Conservation (phyloP, 2,329 filamentous ascomycete species). For the Epichloe hybrida region DNA sequence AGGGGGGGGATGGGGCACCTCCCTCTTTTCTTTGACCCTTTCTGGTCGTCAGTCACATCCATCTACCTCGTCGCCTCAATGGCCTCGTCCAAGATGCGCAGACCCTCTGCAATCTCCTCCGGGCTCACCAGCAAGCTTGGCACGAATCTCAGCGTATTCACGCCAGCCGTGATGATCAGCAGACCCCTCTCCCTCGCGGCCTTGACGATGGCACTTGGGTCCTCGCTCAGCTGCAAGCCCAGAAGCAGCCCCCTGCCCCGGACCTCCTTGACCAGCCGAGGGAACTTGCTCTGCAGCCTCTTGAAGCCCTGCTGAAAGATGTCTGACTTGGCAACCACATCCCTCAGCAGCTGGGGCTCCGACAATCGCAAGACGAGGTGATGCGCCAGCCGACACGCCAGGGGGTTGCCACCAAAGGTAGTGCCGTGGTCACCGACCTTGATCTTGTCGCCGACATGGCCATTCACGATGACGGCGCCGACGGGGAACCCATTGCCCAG, state of each 20-base stretch:
- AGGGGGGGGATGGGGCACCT: too few relatives aligned
- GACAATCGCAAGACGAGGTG: constrained; percentile 70
- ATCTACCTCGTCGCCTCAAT: constrained; percentile 31
- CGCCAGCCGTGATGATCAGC: constrained; percentile 83
- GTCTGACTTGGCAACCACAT: constrained; percentile 52
- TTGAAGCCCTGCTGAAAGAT: constrained; percentile 36
- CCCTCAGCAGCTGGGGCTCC: constrained; percentile 53
- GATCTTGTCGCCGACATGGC: constrained; percentile 27
- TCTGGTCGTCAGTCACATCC: background rate
- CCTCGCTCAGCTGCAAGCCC: constrained; percentile 66
- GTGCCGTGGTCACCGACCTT: constrained; percentile 73
- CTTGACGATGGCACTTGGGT: constrained; percentile 62
- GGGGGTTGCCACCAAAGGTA: constrained; percentile 90
- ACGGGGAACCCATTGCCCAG: constrained; percentile 95
- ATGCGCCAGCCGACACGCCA: constrained; percentile 73
- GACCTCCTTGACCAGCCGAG: constrained; percentile 61
- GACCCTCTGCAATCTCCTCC: constrained; percentile 64
- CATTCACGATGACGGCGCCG: constrained; percentile 47
- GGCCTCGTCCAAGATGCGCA: constrained; percentile 61
- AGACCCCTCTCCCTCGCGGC: constrained; percentile 79
- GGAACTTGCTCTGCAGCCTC: constrained; percentile 36
- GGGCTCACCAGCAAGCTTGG: constrained; percentile 72
- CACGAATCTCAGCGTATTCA: constrained; percentile 84
- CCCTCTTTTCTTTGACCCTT: background rate
- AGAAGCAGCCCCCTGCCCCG: constrained; percentile 76